phyloP scores from a whole-genome alignment of 768 basidiomycete genomes.

The Termitomyces sp. region DNA sequence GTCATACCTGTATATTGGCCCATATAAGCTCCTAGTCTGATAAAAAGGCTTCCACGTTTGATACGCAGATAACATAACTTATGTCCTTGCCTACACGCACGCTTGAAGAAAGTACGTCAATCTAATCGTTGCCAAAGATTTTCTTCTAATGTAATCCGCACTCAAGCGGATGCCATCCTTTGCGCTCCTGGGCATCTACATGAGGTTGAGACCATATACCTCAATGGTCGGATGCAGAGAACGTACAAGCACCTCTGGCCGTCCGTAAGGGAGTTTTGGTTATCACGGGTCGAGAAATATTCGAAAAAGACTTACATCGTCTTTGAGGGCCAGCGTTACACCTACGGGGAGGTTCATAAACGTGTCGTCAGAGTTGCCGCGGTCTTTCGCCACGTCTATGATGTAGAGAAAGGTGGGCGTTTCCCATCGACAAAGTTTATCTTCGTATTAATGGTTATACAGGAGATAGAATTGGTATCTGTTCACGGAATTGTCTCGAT shows the following conservation, averaged over 20 bases:
- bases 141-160: background rate
- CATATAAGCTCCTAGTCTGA: slow-evolving; percentile 26
- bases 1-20: slow-evolving; percentile 22
- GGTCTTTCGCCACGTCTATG: slow-evolving; percentile 37
- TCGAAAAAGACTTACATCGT: slow-evolving; percentile 48
- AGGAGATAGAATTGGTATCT: slow-evolving; percentile 57
- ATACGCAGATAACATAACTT: slow-evolving; percentile 14
- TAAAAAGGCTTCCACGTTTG: slow-evolving; percentile 14
- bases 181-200: slow-evolving; percentile 40
- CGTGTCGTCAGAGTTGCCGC: slow-evolving; percentile 38
- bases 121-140: background rate
- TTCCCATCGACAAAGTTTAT: background rate
- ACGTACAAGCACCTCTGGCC: slow-evolving; percentile 57
- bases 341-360: slow-evolving; percentile 39
- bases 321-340: slow-evolving; percentile 44
- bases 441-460: background rate
- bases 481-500: slow-evolving; percentile 58
- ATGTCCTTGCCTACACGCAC: slow-evolving; percentile 34
- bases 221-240: slow-evolving; percentile 44
- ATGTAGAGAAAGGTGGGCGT: slow-evolving; percentile 41
- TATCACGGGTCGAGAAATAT: slow-evolving; percentile 33
- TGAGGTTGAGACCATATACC: slow-evolving; percentile 39
- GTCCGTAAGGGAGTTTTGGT: slow-evolving; percentile 50
- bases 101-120: slow-evolving; percentile 32
- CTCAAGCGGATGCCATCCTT: slow-evolving; percentile 38